Percentiles rank a stretch among this genome's conserved stretches.
phyloP scores from a whole-genome alignment of 2,329 filamentous ascomycete species.

The Cytospora piceae region DNA sequence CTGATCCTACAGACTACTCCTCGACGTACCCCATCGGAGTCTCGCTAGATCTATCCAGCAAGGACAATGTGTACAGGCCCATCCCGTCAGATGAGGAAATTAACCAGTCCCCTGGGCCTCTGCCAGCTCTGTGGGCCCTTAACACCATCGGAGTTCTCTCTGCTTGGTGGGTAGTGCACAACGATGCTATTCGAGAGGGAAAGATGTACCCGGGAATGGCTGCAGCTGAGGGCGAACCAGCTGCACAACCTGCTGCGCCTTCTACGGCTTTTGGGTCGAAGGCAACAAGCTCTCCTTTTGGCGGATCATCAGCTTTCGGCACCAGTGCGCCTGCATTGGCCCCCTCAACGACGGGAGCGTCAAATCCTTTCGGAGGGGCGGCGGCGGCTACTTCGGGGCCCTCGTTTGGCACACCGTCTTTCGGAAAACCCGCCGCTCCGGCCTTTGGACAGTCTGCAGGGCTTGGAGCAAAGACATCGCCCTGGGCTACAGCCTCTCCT shows the following conservation, averaged over 20 bases:
- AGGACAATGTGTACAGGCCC: slow-evolving; percentile 76
- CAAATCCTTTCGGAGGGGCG: slow-evolving; percentile 47
- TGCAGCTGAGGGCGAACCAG: slow-evolving; percentile 46
- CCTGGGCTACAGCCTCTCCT: slow-evolving; percentile 52
- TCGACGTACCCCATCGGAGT: slow-evolving; percentile 82
- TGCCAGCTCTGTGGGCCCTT: slow-evolving; percentile 82
- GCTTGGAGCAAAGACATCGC: slow-evolving; percentile 54
- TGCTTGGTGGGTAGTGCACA: slow-evolving; percentile 91
- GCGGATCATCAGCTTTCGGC: slow-evolving; percentile 49
- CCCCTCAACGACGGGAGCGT: slow-evolving; percentile 37
- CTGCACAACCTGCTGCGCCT: slow-evolving; percentile 42
- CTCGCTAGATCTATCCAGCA: slow-evolving; percentile 81
- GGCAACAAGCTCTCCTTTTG: slow-evolving; percentile 30
- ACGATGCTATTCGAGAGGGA: slow-evolving; percentile 77
- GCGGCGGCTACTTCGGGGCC: slow-evolving; percentile 24
- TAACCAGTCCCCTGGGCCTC: slow-evolving; percentile 74
- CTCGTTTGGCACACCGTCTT: slow-evolving; percentile 44
- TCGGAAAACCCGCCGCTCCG: slow-evolving; percentile 41
- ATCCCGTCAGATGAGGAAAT: slow-evolving; percentile 78
- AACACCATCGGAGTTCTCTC: slow-evolving; percentile 87
- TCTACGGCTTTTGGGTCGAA: slow-evolving; percentile 40
- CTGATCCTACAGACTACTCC: slow-evolving; percentile 61
- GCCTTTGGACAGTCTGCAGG: slow-evolving; percentile 56
- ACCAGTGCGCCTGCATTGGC: slow-evolving; percentile 38
- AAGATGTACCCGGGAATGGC: slow-evolving; percentile 74